phyloP scores from a whole-genome alignment of 2,329 filamentous ascomycete species.

The Dothistroma septosporum region DNA sequence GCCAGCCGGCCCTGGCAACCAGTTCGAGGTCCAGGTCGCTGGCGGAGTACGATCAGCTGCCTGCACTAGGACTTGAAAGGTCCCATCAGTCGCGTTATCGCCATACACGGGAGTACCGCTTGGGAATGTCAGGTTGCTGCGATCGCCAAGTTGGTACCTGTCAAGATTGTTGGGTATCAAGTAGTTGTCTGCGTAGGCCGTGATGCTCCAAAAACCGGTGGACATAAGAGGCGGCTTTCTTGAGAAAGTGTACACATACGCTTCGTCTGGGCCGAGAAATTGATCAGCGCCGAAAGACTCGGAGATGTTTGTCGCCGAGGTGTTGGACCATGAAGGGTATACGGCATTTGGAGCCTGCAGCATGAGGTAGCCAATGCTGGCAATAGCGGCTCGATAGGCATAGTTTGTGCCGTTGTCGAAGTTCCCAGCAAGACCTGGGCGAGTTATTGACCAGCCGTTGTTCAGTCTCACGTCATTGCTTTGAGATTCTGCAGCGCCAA shows the following conservation, averaged over 20 bases:
- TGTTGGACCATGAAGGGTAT: conserved; percentile 17
- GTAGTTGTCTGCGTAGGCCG: conserved; percentile 19
- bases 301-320: conserved; percentile 2
- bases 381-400: conserved; percentile 8
- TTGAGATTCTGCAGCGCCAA: not conserved
- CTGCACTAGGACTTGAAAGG: conserved; percentile 20
- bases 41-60: conserved; percentile 17
- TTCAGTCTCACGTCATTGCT: conserved; percentile 1
- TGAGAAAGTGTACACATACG: conserved; percentile 22
- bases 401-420: conserved; percentile 15
- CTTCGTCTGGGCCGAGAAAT: not conserved
- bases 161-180: conserved; percentile 19
- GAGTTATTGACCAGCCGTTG: conserved; percentile 15
- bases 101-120: conserved; percentile 19
- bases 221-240: conserved; percentile 15
- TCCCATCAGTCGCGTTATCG: not conserved
- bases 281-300: not conserved
- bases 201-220: conserved; percentile 25
- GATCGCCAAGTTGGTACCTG: conserved; percentile 20
- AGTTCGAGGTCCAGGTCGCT: conserved; percentile 22
- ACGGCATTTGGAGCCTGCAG: conserved; percentile 8
- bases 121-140: conserved; percentile 17
- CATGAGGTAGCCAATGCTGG: conserved; percentile 5
- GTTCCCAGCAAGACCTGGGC: conserved; percentile 3
- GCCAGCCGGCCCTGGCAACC: conserved; percentile 15